Base-by-base conservation (phyloP, 2,329 filamentous ascomycete species). In the Aspergillus costaricaensis region DNA sequence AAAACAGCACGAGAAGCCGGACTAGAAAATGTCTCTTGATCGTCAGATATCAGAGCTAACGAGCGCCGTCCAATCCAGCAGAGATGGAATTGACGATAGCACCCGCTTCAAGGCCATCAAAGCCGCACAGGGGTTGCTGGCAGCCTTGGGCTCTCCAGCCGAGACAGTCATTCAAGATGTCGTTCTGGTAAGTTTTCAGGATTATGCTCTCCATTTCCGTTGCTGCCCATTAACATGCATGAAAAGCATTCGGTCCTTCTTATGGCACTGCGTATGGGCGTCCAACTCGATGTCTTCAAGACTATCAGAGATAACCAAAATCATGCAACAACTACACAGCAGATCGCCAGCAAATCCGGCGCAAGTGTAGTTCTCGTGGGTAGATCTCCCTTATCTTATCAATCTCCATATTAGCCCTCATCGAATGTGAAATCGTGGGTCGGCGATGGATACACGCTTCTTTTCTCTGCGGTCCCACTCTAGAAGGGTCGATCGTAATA, bases 201-300 rank as follows among this genome's bases (percentile, higher is more conserved):
- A 21, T 0, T 12, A 23, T 21, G 32, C 32, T 36, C 1, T 12
- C 49, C 27, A 7, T n/a, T 39, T 15, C n/a, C 25, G 10, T 21
- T 25, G 9, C 3, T 14, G 47, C 15, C 47, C 3, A 15, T 23
- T 23, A 15, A 52, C 30, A 0, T 19, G 9, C 5, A 5, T 38
- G 10, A 15, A 14, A 19, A 52, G 62, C 52, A 58, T 17, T 32
- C 49, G 12, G 56, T 52, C 38, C 38, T 60, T 7, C 52, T 62
- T 19, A 62, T 63, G 60, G 47, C 62, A 36, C 14, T 65, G 19
- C 61, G 62, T n/a, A 60, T 64, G 51, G 64, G 64, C 7, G 64
- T 66, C 30, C 58, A 66, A 6, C 58, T 65, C 4, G 61, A 51
- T 2, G 55, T 52, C 5, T 66, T 66, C 44, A 55, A 38, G 5